Evolutionary conservation across 768 basidiomycete genomes (phyloP).

Genomic region (Leccinum boreale): DNA sequence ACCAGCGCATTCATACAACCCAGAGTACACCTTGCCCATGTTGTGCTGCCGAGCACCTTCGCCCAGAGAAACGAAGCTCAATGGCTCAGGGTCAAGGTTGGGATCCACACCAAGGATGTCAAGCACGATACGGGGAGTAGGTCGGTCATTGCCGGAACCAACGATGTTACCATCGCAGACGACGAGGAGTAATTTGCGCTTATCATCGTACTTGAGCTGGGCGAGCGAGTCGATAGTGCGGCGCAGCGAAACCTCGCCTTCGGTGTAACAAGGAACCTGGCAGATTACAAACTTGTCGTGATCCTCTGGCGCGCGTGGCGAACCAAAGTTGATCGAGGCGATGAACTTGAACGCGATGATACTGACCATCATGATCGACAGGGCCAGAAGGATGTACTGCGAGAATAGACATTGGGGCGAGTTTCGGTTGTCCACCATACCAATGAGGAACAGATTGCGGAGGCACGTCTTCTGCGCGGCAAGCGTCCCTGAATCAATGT

Average conservation of each 20-base stretch:
- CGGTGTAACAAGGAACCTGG: constrained; percentile 98
- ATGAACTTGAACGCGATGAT: constrained; percentile 97
- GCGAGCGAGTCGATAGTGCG: constrained; percentile 93
- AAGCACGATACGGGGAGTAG: constrained; percentile 93
- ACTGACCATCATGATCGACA: constrained; percentile 89
- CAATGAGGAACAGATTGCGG: constrained; percentile 89
- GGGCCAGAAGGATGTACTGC: constrained; percentile 82
- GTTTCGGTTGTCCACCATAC: constrained; percentile 88
- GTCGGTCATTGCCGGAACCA: constrained; percentile 93
- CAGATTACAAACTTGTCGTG: constrained; percentile 98
- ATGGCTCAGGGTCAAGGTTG: constrained; percentile 88
- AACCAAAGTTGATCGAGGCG: constrained; percentile 82
- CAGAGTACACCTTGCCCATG: constrained; percentile 97
- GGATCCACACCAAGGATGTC: constrained; percentile 96
- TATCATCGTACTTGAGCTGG: constrained; percentile 95
- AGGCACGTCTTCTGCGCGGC: constrained; percentile 81
- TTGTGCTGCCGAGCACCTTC: constrained; percentile 96
- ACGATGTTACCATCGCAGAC: constrained; percentile 99
- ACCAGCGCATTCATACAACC: constrained; percentile 88
- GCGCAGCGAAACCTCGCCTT: constrained; percentile 83
- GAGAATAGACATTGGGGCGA: constrained; percentile 91
- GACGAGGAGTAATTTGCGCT: constrained; percentile 89
- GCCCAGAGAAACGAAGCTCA: constrained; percentile 91
- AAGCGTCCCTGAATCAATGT: constrained; percentile 58
- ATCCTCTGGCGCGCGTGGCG: constrained; percentile 82